Conservation (phyloP, 306 rosid species). For the Fagus sylvatica region DNA sequence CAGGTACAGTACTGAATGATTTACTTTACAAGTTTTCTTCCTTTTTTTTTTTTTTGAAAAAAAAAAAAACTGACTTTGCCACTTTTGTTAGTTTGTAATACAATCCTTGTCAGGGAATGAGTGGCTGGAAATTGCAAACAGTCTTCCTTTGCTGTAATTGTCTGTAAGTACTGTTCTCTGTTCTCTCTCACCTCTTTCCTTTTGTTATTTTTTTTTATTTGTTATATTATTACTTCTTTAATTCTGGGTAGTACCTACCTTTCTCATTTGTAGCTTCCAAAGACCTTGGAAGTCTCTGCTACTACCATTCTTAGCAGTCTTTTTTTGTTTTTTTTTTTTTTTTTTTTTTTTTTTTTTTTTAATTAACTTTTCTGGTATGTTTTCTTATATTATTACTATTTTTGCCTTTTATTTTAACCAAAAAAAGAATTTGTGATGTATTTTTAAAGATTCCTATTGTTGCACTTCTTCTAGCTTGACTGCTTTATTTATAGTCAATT, state of each 20-base stretch:
- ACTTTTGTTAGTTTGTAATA: constrained; percentile 50
- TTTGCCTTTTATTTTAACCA: neutral
- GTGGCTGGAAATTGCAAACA: constrained; percentile 42
- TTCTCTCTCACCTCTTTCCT: constrained; percentile 14
- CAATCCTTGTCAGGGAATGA: constrained; percentile 69
- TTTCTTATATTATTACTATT: constrained; percentile 7
- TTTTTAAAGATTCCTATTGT: neutral
- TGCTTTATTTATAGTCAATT: neutral
- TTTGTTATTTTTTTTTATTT: constrained; percentile 8
- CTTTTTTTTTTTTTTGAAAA: neutral
- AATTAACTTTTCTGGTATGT: constrained; percentile 27
- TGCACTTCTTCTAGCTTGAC: constrained; percentile 5
- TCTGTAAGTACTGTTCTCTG: constrained; percentile 26
- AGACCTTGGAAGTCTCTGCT: constrained; percentile 35
- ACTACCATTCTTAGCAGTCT: constrained; percentile 1
- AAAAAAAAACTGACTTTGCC: neutral
- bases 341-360: constrained; percentile 5
- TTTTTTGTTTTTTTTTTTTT: neutral
- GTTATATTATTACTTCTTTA: constrained; percentile 19
- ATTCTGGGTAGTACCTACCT: constrained; percentile 2
- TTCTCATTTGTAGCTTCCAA: constrained; percentile 35
- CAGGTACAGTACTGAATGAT: constrained; percentile 49
- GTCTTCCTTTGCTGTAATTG: constrained; percentile 25
- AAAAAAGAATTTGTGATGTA: constrained; percentile 8
- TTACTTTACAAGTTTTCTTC: constrained; percentile 28